Evolutionary conservation across 2,329 filamentous ascomycete species (phyloP), one percentile per base, ranked within the genome.

Genomic region (Paraphaeosphaeria minitans): DNA sequence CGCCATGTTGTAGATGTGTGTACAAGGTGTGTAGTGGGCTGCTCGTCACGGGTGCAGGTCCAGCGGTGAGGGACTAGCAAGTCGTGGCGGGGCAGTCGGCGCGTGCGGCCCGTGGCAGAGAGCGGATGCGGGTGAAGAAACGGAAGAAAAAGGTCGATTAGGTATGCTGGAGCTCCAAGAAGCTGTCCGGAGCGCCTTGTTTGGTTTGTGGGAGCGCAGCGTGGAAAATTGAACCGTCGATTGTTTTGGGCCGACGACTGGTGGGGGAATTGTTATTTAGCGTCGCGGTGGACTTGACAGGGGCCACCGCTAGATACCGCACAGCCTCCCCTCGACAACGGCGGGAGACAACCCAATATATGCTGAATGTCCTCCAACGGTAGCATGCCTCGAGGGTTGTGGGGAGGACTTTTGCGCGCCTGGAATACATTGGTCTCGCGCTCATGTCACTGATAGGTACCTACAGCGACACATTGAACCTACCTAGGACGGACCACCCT

Each of bases 1-100:
- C 77, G 94, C 97, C 92, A 96, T 95, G 63, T 13, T 51, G 19
- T 27, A 12, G 33, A 69, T 80, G 67, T 50, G 55, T 61, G 53
- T 53, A 24, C 37, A 10, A 60, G 7, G 63, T 56, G 60, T 55
- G 50, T 58, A 52, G 47, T 57, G 62, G 67, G 59, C 19, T 43
- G 62, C 49, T 41, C 49, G 22, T 16, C n/a, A 16, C 8, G 3
- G 19, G 21, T 24, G n/a, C 9, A 35, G 37, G 51, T 24, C 51
- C 51, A 35, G 51, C 51, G 51, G 51, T 39, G 46, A 45, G 27
- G 51, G 41, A 45, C 27, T 46, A 35, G 41, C n/a, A 22, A 43
- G n/a, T 43, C 19, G 48, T 51, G 39, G 53, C 42, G 54, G 54
- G 54, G 46, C 46, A 45, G 41, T 43, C 52, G 31, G 19, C 10